Base-by-base conservation (phyloP, 2,329 filamentous ascomycete species). In the Trematosphaeria pertusa region DNA sequence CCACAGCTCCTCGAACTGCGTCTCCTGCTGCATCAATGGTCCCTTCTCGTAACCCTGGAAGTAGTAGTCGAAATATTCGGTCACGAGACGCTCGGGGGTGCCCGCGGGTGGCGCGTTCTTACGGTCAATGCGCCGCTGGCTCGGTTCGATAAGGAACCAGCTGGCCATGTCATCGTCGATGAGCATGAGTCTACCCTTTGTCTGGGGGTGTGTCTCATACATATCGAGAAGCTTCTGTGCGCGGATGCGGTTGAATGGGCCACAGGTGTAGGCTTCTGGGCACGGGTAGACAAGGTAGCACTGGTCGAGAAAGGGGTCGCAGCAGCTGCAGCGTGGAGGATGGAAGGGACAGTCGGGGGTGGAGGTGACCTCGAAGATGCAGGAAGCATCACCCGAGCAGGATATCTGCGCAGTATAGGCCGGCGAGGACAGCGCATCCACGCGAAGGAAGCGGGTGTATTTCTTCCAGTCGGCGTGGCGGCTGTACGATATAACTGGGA, bases 291-390 rank as follows among this genome's bases (percentile, higher is more conserved):
- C 43, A 5, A 67, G 40, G 22, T 54, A 59, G 45, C 52, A 61
- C 15, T 47, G 36, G 14, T 67, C 48, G 12, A 18, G 24, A 12
- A 61, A 34, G 8, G 62, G 63, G 28, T 65, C 59, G 9, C 46
- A 45, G 24, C 57, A 59, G 8, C 38, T 4, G 24, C 54, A 62
- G 12, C 56, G 56, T 49, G 19, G 48, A 18, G 52, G 34, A 30
- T 65, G 59, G 21, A 55, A 59, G 6, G 59, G 65, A 37, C 63
- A 67, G 26, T 66, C 59, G 0, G 19, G 24, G 3, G 56, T 37
- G n/a, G 20, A 35, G 4, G 50, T 50, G 10, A 28, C 37, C 26
- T 61, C 51, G 28, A 56, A 64, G 1, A 24, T 17, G 34, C 62
- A 64, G 9, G 43, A 43, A 12, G 35, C 48, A 2, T 20, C 46